A percentile compares a stretch with the other conserved stretches of the same genome.
Evolutionary conservation across 163 green algal species (phyloP).

Genomic region (Chlamydomonas reinhardtii): DNA sequence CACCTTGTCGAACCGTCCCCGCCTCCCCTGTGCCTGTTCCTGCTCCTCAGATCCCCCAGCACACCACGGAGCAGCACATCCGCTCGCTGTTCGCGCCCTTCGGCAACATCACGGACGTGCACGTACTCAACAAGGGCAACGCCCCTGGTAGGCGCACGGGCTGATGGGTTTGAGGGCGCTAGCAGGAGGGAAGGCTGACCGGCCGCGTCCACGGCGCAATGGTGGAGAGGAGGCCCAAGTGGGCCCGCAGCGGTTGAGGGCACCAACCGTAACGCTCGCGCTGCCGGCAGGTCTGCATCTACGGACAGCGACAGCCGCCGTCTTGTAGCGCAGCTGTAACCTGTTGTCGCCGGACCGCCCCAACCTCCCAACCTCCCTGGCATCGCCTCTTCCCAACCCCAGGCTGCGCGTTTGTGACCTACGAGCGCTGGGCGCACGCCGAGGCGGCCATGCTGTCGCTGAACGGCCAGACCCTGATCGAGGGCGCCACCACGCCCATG

Average conservation of each 20-base stretch:
- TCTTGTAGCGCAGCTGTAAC: no score
- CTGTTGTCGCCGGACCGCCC: no score
- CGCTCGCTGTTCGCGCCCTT: conserved; percentile 81
- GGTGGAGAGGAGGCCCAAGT: no score
- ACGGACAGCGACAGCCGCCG: no score
- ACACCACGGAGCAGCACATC: conserved; percentile 75
- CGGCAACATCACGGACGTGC: conserved; percentile 84
- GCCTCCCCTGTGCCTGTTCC: no score
- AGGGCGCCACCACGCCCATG: conserved; percentile 80
- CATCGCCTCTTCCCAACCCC: not conserved
- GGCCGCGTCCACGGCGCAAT: no score
- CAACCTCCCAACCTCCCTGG: no score
- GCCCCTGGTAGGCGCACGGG: conserved; percentile 60
- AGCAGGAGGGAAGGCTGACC: not conserved
- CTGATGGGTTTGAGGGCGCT: no score
- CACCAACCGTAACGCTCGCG: no score
- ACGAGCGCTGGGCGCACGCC: conserved; percentile 78
- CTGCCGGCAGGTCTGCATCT: no score
- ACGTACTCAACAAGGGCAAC: conserved; percentile 81
- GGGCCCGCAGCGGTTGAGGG: no score
- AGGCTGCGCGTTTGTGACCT: conserved; percentile 90
- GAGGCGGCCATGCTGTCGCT: conserved; percentile 83
- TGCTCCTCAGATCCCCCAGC: conserved; percentile 77
- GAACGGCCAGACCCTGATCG: conserved; percentile 78
- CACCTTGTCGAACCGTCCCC: no score